Percentiles rank a stretch among this genome's conserved stretches.
Evolutionary conservation across 2,329 filamentous ascomycete genomes (phyloP).

Genomic region (Penicillium sp.): DNA sequence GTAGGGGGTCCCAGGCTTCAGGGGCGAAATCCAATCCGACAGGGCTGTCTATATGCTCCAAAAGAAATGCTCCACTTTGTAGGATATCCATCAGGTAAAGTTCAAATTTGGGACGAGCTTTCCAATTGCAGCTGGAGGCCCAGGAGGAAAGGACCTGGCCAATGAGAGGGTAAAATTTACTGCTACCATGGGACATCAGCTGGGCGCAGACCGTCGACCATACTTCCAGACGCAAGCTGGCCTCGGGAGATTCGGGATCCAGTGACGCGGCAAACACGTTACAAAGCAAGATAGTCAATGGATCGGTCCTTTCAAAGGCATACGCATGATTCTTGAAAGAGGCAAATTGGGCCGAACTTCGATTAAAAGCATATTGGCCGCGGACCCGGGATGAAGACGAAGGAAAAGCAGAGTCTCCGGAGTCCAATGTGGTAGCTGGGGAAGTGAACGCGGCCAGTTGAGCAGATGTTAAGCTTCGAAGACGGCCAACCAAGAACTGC

Average conservation of each 20-base stretch:
- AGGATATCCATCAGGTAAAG: constrained; percentile 94
- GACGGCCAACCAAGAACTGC: constrained; percentile 80
- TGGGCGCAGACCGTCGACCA: constrained; percentile 89
- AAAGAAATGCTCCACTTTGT: constrained; percentile 86
- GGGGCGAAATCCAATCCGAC: constrained; percentile 70
- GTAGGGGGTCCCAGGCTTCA: constrained; percentile 69
- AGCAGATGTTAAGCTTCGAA: constrained; percentile 72
- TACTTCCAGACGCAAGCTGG: constrained; percentile 75
- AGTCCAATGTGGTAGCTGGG: constrained; percentile 77
- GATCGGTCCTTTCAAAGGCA: constrained; percentile 86
- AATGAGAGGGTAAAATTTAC: constrained; percentile 77
- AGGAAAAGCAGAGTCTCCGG: constrained; percentile 79
- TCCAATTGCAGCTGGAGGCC: constrained; percentile 86
- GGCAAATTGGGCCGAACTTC: constrained; percentile 50
- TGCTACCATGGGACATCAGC: constrained; percentile 76
- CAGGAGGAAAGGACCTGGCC: constrained; percentile 85
- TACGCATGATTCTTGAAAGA: constrained; percentile 78
- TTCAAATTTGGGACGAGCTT: constrained; percentile 85
- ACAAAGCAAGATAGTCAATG: constrained; percentile 80
- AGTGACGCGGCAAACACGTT: constrained; percentile 87
- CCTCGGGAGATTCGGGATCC: constrained; percentile 79
- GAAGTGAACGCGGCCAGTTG: constrained; percentile 79
- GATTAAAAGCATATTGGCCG: constrained; percentile 29
- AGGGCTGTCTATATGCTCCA: constrained; percentile 82
- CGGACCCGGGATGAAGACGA: constrained; percentile 60